Conservation (phyloP, 1,284 basidiomycete species). For the Thecaphora frezii region DNA sequence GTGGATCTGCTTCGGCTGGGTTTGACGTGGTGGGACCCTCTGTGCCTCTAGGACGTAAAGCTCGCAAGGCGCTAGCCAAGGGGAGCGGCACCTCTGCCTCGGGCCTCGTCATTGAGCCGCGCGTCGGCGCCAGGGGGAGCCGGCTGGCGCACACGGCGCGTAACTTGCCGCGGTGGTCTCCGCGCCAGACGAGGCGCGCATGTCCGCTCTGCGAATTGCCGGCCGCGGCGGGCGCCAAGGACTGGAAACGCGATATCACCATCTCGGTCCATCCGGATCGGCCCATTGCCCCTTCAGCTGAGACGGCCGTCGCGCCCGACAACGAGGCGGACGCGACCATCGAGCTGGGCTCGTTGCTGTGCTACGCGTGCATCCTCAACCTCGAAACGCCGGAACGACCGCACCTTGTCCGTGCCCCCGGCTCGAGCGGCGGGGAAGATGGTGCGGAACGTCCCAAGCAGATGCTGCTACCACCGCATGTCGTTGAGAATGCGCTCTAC, state of each 20-base stretch:
- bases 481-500: neutral
- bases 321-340: constrained; percentile 2
- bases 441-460: neutral
- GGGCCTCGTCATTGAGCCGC: constrained; percentile 7
- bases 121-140: constrained; percentile 39
- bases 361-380: constrained; percentile 33
- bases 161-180: constrained; percentile 14
- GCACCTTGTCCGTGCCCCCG: neutral
- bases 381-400: constrained; percentile 10
- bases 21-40: constrained; percentile 31
- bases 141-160: constrained; percentile 31
- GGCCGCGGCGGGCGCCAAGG: constrained; percentile 24
- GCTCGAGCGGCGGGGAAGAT: neutral
- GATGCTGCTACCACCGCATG: neutral
- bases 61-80: neutral
- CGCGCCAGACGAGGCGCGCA: constrained; percentile 6
- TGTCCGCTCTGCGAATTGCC: constrained; percentile 53
- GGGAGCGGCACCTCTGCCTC: neutral
- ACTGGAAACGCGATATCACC: constrained; percentile 48
- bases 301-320: neutral
- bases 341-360: constrained; percentile 13
- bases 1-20: no score
- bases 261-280: no score
- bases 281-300: no score
- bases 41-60: constrained; percentile 9